These are phyloP conservation scores for Pistacia integerrima DNA, from an alignment of 345 rosid genomes.

Conservation along the genomic window DNA sequence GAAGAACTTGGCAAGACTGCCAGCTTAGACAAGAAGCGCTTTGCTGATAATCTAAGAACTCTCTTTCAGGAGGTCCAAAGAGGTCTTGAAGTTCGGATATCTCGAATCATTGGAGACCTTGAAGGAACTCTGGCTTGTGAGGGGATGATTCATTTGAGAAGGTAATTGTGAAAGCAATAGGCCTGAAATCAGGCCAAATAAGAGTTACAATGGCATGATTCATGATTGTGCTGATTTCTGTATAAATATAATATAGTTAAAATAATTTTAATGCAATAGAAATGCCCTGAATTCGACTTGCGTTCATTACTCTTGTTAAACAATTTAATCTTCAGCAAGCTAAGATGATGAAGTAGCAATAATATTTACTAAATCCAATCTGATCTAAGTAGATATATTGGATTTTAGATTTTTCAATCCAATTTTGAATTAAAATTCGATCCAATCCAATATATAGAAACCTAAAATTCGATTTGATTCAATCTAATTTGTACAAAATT, in stretches of 20 bases:
- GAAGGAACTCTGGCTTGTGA: slow-evolving; percentile 89
- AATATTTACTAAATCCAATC: no score
- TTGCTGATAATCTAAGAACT: slow-evolving; percentile 58
- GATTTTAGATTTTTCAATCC: no score
- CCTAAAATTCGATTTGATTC: no score
- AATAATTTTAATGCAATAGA: not conserved
- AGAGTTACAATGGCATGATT: not conserved
- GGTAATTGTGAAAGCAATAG: slow-evolving; percentile 20
- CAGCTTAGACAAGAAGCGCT: slow-evolving; percentile 63
- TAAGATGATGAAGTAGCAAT: no score
- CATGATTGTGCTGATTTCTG: not conserved
- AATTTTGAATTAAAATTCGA: no score
- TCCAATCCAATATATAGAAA: no score
- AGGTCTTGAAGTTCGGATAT: slow-evolving; percentile 87
- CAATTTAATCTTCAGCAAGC: not conserved
- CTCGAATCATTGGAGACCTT: slow-evolving; percentile 84
- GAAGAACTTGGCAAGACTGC: slow-evolving; percentile 47
- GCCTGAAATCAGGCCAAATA: no score
- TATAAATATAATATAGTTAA: not conserved
- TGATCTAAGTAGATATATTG: no score
- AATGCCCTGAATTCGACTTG: not conserved
- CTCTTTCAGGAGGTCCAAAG: slow-evolving; percentile 86
- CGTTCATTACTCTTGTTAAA: not conserved
- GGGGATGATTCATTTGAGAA: slow-evolving; percentile 67
- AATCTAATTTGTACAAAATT: no score